Base-by-base conservation (phyloP, 257 asterid genomes). In the Jasminum sambac region DNA sequence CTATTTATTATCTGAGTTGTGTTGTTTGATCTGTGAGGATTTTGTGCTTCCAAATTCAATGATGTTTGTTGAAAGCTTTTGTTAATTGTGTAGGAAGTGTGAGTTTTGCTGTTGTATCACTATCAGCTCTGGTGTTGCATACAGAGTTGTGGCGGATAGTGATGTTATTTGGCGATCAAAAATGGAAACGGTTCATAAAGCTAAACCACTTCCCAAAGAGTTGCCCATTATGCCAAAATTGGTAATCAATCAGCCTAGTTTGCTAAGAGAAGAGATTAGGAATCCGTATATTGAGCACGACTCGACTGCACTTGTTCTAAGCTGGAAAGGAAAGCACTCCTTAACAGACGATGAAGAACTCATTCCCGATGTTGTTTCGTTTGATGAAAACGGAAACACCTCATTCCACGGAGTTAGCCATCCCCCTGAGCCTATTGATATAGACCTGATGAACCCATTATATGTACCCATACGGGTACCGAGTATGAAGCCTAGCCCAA, bases 321-420 rank as follows among this genome's bases (percentile, higher is more conserved):
- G 87, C 25, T 83, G 87, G 89, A 88, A 84, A 74, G 90, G 89
- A 70, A 85, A 86, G 73, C 76, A 75, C 41, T 83, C 78, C 60
- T 66, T 79, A 14, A 82, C 69, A 34, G 90, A 85, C 40, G 78
- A 76, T 24, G 89, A 79, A 67, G 95, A 83, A 17, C 70, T 71
- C 39, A 79, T 81, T 84, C 78, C 84, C 0, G 90, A 82, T 52
- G 71, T 74, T 24, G 67, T 79, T 77, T 79, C 90, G 13, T 72
- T 80, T 24, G 97, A 87, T 73, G 95, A 91, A 43, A 30, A 46
- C 61, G 89, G 89, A 63, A 80, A 88, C 36, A 82, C 86, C 66
- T 87, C 95, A 6, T 92, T 92, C 79, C 91, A 85, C 70, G 97
- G 96, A 64, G 97, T 74, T 66, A 89, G 91, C 57, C 97, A 89